phyloP scores from a whole-genome alignment of 2,329 filamentous ascomycete genomes.

The Dothidotthia symphoricarpi region DNA sequence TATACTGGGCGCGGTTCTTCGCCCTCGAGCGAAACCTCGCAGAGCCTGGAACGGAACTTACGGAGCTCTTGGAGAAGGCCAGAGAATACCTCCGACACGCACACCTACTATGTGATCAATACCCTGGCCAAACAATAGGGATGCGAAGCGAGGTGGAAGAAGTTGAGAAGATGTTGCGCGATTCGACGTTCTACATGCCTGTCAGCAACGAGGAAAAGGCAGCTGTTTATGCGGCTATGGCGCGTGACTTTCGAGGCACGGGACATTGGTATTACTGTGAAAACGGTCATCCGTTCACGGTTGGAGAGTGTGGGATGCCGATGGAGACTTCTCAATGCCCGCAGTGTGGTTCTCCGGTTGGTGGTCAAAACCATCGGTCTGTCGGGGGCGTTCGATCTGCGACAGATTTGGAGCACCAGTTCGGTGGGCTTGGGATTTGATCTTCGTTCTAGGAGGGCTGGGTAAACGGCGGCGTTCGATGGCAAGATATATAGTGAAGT shows the following conservation, averaged over 20 bases:
- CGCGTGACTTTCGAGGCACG: slow-evolving; percentile 42
- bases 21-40: too few relatives aligned
- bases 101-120: slow-evolving; percentile 31
- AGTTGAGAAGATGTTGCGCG: slow-evolving; percentile 27
- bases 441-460: too few relatives aligned
- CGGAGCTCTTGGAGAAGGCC: not conserved
- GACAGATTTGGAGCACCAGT: slow-evolving; percentile 47
- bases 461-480: too few relatives aligned
- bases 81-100: slow-evolving; percentile 29
- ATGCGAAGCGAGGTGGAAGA: slow-evolving; percentile 31
- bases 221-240: slow-evolving; percentile 51
- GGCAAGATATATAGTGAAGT: too few relatives aligned
- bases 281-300: slow-evolving; percentile 60
- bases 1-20: too few relatives aligned
- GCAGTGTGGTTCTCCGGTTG: slow-evolving; percentile 59
- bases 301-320: slow-evolving; percentile 66
- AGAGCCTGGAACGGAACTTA: not conserved
- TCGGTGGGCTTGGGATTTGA: too few relatives aligned
- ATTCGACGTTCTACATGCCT: slow-evolving; percentile 40
- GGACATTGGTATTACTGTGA: slow-evolving; percentile 63
- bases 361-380: slow-evolving; percentile 54
- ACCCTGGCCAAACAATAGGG: slow-evolving; percentile 30
- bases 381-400: slow-evolving; percentile 55
- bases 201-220: slow-evolving; percentile 46
- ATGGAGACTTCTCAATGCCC: slow-evolving; percentile 63